A percentile compares a stretch with the other conserved stretches of the same genome.
phyloP scores from a whole-genome alignment of 805 yeast species.

The Saccharomyces cerevisiae region DNA sequence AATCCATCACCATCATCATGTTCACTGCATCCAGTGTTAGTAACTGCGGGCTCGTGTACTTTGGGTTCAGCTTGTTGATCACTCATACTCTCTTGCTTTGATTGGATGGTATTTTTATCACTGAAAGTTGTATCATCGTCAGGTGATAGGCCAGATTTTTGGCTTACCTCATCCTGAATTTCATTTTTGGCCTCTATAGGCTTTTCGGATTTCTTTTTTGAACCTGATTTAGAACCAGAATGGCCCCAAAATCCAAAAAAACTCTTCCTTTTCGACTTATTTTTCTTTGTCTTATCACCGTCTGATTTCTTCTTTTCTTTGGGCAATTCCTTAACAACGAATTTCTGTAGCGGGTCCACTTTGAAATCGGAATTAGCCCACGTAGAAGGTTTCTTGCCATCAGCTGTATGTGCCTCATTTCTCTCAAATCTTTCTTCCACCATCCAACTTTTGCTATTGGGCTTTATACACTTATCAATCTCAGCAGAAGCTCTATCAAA shows the following conservation, averaged over 20 bases:
- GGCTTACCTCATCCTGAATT: not conserved
- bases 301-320: constrained; percentile 13
- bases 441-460: not conserved
- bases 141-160: not conserved
- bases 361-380: constrained; percentile 17
- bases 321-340: constrained; percentile 23
- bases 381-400: not conserved
- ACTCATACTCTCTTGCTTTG: not conserved
- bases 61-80: not conserved
- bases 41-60: not conserved
- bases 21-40: constrained; percentile 3
- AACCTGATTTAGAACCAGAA: constrained; percentile 1
- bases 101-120: not conserved
- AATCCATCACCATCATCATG: constrained; percentile 25
- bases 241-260: constrained; percentile 23
- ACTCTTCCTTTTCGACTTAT: constrained; percentile 15
- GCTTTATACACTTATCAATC: not conserved
- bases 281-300: constrained; percentile 8
- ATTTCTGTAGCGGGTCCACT: constrained; percentile 26
- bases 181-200: not conserved
- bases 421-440: not conserved
- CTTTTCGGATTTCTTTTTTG: constrained; percentile 1
- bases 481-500: not conserved
- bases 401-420: not conserved
- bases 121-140: too few species aligned